Evolutionary conservation across 805 yeast genomes (phyloP).

Genomic region (Saccharomycopsis olivae): DNA sequence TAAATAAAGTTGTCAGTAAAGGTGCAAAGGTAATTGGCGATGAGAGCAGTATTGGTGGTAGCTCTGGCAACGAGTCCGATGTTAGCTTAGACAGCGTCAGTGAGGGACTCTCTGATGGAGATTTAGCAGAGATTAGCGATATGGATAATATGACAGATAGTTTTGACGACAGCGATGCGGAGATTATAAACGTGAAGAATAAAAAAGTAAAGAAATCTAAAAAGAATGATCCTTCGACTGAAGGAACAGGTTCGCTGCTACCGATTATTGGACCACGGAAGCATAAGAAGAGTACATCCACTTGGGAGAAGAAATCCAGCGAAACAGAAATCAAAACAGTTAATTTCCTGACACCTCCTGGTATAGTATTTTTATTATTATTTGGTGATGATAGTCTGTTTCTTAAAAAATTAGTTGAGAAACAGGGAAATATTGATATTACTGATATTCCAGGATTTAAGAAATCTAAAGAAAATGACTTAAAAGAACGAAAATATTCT

Average conservation of each 20-base stretch:
- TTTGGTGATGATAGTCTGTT: slow-evolving; percentile 47
- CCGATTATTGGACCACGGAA: slow-evolving; percentile 29
- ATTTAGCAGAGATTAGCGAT: slow-evolving; percentile 8
- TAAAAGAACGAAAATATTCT: slow-evolving; percentile 36
- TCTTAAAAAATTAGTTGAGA: slow-evolving; percentile 28
- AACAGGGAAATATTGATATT: slow-evolving; percentile 56
- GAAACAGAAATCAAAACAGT: slow-evolving; percentile 51
- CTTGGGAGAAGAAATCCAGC: slow-evolving; percentile 32
- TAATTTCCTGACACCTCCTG: slow-evolving; percentile 50
- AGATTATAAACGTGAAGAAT: too few species aligned
- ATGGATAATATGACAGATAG: slow-evolving; percentile 14
- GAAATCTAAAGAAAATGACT: slow-evolving; percentile 22
- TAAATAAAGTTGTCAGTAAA: slow-evolving; percentile 54
- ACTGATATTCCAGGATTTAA: slow-evolving; percentile 35
- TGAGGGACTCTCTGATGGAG: neutral
- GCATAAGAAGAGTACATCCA: slow-evolving; percentile 35
- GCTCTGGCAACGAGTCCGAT: neutral
- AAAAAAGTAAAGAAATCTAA: neutral
- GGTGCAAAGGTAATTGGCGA: slow-evolving; percentile 21
- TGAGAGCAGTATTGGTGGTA: neutral
- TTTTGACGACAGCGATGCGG: slow-evolving; percentile 3
- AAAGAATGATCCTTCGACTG: neutral
- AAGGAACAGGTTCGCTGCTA: slow-evolving; percentile 19
- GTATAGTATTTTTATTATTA: slow-evolving; percentile 45
- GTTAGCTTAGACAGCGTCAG: neutral